These are phyloP conservation scores for Rhodotorula sp. DNA, from an alignment of 1,284 basidiomycete genomes.

Conservation along the genomic window DNA sequence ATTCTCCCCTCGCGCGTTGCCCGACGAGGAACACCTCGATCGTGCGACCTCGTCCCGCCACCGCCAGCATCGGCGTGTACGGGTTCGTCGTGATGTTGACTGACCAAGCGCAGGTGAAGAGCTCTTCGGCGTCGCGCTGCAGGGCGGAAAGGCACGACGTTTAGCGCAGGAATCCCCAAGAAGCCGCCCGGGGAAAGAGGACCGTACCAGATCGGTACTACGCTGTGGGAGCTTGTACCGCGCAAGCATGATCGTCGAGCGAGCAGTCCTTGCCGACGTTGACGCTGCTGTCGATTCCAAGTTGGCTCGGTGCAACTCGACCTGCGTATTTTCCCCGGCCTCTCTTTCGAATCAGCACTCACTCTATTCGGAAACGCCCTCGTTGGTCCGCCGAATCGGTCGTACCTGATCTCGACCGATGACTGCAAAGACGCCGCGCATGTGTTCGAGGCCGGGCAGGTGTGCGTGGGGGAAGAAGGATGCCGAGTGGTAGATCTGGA, in stretches of 20 bases:
- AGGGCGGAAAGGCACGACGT: rapidly evolving
- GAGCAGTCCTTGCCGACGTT: neutral
- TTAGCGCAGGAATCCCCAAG: too few relatives aligned
- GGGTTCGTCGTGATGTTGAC: constrained; percentile 42
- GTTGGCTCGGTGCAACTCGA: constrained; percentile 10
- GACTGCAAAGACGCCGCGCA: constrained; percentile 29
- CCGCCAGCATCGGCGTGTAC: constrained; percentile 44
- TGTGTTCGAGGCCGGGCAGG: constrained; percentile 4
- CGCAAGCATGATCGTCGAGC: neutral
- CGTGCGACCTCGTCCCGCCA: constrained; percentile 36
- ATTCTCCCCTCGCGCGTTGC: neutral
- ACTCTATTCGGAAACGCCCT: too few relatives aligned
- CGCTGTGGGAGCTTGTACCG: neutral
- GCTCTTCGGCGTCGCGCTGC: constrained; percentile 28
- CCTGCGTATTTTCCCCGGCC: neutral
- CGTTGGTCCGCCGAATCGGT: too few relatives aligned
- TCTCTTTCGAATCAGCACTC: too few relatives aligned
- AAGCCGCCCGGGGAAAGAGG: neutral
- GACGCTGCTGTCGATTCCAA: neutral
- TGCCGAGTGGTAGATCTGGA: constrained; percentile 1
- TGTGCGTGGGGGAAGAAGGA: constrained; percentile 39
- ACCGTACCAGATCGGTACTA: neutral
- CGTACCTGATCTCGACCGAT: constrained; percentile 24
- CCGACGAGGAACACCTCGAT: constrained; percentile 44
- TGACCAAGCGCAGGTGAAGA: constrained; percentile 44